A percentile compares a stretch with the other conserved stretches of the same genome.
phyloP scores from a whole-genome alignment of 306 rosid genomes.

The Crataegus laevigata region DNA sequence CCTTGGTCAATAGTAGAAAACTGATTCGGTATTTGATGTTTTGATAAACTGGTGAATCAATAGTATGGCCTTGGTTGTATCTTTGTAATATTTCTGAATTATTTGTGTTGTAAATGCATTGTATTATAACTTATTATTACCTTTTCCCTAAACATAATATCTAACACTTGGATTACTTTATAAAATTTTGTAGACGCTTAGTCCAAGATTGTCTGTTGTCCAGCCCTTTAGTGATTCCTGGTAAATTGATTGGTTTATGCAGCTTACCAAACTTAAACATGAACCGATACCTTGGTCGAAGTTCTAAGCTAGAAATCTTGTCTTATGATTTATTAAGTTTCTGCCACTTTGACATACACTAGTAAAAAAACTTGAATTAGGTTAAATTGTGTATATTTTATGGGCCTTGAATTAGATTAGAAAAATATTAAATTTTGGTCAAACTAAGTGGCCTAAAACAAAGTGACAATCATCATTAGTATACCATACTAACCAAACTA shows the following conservation, averaged over 20 bases:
- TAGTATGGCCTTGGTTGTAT: background rate
- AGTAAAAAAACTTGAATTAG: no score
- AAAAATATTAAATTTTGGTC: no score
- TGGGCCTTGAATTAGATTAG: no score
- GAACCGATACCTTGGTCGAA: conserved; percentile 1
- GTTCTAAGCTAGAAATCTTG: background rate
- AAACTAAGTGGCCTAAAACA: no score
- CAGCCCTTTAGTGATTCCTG: background rate
- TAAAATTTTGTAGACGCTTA: background rate
- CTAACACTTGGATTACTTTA: background rate
- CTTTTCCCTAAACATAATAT: background rate
- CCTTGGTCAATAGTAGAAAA: no score
- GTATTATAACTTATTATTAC: background rate
- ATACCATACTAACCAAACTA: no score
- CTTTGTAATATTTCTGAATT: background rate
- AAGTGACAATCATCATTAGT: no score
- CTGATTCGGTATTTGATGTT: background rate
- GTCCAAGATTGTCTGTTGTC: background rate
- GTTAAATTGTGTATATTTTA: no score
- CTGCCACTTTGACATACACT: no score
- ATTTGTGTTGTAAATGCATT: background rate
- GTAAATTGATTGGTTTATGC: background rate
- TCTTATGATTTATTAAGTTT: background rate
- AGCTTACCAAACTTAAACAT: background rate
- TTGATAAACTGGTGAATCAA: background rate